These are phyloP conservation scores for Jaltomata sinuosa DNA, from an alignment of 257 asterid genomes.

Conservation along the genomic window DNA sequence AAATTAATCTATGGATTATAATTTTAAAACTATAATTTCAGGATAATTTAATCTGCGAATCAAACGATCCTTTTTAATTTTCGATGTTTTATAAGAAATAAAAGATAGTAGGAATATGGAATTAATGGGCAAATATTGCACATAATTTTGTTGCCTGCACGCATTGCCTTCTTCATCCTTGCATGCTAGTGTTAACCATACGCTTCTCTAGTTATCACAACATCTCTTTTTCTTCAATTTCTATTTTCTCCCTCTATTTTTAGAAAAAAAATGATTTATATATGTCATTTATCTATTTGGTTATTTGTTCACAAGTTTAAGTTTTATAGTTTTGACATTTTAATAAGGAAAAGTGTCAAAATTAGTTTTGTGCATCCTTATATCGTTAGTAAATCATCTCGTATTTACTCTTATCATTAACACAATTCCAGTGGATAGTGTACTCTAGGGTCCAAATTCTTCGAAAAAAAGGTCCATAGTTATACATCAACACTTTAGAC, in stretches of 20 bases:
- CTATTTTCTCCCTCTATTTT: not conserved
- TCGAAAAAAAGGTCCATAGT: too few relatives aligned
- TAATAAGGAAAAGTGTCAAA: not conserved
- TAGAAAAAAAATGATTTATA: not conserved
- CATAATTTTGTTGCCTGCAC: slow-evolving; percentile 62
- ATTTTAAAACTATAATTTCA: not conserved
- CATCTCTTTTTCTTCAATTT: not conserved
- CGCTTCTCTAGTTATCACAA: slow-evolving; percentile 5
- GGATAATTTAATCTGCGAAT: not conserved
- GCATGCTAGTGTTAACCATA: slow-evolving; percentile 20
- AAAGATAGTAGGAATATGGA: slow-evolving; percentile 12
- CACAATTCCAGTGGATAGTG: not conserved
- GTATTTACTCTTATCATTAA: not conserved
- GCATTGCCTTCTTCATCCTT: slow-evolving; percentile 15
- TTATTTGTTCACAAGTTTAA: not conserved
- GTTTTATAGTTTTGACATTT: not conserved
- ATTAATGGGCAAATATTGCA: slow-evolving; percentile 22
- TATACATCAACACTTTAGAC: not conserved
- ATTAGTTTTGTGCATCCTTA: too few relatives aligned
- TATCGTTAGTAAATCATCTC: not conserved
- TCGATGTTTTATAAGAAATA: not conserved
- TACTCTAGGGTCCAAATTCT: not conserved
- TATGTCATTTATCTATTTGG: slow-evolving; percentile 17
- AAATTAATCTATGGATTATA: not conserved
- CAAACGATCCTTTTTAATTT: not conserved